Conservation (phyloP, 495 filamentous ascomycete species). For the Neurospora intermedia region DNA sequence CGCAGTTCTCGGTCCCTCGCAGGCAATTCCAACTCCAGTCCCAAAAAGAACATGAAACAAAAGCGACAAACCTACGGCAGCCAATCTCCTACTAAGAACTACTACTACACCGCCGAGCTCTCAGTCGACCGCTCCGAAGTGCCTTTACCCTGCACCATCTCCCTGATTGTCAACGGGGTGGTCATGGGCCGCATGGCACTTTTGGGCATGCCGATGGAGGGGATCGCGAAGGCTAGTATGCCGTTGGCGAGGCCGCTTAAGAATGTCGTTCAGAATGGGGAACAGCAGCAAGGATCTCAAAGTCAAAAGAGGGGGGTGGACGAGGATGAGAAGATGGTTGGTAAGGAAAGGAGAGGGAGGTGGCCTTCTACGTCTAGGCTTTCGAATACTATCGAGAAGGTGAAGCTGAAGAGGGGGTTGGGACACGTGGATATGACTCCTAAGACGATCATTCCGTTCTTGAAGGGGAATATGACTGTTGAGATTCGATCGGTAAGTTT, state of each 20-base stretch:
- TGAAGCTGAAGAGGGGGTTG: background rate
- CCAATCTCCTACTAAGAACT: background rate
- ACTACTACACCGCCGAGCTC: conserved; percentile 24
- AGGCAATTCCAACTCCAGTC: background rate
- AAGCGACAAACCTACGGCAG: background rate
- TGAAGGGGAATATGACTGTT: conserved; percentile 10
- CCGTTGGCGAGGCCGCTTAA: background rate
- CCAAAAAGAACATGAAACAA: background rate
- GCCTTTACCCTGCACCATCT: conserved; percentile 20
- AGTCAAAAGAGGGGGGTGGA: background rate
- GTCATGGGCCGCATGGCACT: conserved; percentile 13
- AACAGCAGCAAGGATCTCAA: background rate
- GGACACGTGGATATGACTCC: background rate
- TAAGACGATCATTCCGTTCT: conserved; percentile 5
- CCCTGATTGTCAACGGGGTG: conserved; percentile 16
- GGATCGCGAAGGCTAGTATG: conserved; percentile 6
- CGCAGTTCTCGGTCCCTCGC: background rate
- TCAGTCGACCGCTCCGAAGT: conserved; percentile 22
- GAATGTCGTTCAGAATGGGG: background rate
- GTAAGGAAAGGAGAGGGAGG: background rate
- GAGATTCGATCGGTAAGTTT: conserved; percentile 11
- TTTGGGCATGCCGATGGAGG: conserved; percentile 10
- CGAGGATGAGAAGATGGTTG: background rate
- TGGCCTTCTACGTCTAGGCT: background rate
- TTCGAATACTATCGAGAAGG: background rate